Base-by-base conservation (phyloP, 495 filamentous ascomycete genomes). In the Talaromyces wortmannii region DNA sequence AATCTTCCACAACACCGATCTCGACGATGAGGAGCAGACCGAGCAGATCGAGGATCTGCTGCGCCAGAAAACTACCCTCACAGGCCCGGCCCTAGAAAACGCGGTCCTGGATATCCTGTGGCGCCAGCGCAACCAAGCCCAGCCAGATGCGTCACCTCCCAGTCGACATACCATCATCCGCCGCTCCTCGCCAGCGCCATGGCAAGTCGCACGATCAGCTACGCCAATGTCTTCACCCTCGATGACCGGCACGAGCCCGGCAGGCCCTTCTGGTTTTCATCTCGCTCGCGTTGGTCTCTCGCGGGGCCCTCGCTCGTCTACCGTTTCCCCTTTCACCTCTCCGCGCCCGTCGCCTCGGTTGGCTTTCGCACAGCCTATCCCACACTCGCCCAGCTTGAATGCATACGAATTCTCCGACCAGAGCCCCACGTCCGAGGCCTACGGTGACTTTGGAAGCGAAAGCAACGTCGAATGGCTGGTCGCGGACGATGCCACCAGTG, bases 21-120 rank as follows among this genome's bases (percentile, higher is more conserved):
- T 96, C 23, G 90, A 95, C 59, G 95, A 97, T 61, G 95, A 99
- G 66, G 95, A 97, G 57, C 95, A 91, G 76, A 89, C 87, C 3
- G 95, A 99, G 68, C 91, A 86, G 71, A 76, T 96, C 50, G 91
- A 96, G 67, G 89, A 92, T 59, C 77, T 95, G 17, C 76, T 97
- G 57, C 84, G 84, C 68, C 85, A 83, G 55, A 86, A 91, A 71
- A 91, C 90, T 6, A 80, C 79, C 13, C 72, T 97, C 52, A 80
- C 78, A 8, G 92, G 91, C n/a, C 71, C 84, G 57, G 74, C 84
- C 15, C 77, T 99, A 45, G 95, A 97, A 66, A 91, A 96, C 75
- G 86, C 88, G 36, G 83, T 97, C 17, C 79, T 99, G 51, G 91
- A 96, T 68, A 85, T 90, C 44, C 75, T 97, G 62, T 97, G 95